Percentiles rank a stretch among this genome's conserved stretches.
Evolutionary conservation across 768 basidiomycete species (phyloP).

Genomic region (Russula abietina): DNA sequence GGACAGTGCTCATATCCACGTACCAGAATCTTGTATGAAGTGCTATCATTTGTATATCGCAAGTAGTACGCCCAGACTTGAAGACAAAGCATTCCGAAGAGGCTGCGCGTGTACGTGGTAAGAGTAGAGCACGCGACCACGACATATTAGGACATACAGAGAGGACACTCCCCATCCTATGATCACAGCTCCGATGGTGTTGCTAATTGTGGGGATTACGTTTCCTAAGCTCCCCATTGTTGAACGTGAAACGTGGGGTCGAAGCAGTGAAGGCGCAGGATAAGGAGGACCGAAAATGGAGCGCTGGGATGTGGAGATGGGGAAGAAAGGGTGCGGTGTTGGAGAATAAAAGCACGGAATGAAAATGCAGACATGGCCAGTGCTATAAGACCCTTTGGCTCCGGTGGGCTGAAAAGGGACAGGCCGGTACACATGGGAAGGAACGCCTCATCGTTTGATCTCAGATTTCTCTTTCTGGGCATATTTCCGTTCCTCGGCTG

Average conservation of each 20-base stretch:
- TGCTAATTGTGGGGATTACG: conserved; percentile 3
- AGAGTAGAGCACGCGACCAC: background rate
- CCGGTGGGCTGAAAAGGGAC: background rate
- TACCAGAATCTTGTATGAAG: conserved; percentile 21
- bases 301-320: background rate
- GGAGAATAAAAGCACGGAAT: background rate
- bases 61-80: conserved; percentile 21
- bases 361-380: background rate
- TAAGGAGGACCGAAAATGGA: background rate
- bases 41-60: conserved; percentile 22
- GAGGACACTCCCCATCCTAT: conserved; percentile 22
- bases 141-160: conserved; percentile 16
- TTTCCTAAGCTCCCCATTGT: conserved; percentile 3
- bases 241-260: background rate
- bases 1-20: background rate
- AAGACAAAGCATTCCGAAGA: conserved; percentile 24
- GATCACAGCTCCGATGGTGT: conserved; percentile 22
- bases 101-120: background rate
- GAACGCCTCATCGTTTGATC: conserved; percentile 1
- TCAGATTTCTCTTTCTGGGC: background rate
- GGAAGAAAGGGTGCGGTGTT: background rate
- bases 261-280: background rate
- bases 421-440: conserved; percentile 14
- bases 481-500: background rate
- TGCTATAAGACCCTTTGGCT: background rate